Conservation (phyloP, 1,139 yeast genomes). For the Candida gigantensis region DNA sequence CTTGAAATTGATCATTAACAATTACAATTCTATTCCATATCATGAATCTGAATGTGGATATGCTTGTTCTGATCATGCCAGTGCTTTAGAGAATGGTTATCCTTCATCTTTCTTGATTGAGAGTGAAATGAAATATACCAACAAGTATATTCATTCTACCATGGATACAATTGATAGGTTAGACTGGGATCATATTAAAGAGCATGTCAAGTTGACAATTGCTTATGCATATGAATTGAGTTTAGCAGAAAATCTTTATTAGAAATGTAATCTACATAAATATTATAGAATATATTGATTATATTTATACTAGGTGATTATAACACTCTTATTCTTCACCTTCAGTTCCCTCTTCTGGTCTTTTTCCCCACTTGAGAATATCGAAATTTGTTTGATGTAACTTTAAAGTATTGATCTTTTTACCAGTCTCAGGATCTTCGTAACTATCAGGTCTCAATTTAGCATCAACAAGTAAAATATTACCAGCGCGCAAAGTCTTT, state of each 20-base stretch:
- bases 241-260: conserved; percentile 20
- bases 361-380: conserved; percentile 42
- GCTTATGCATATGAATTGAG: conserved; percentile 73
- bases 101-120: conserved; percentile 86
- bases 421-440: conserved; percentile 32
- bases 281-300: background rate
- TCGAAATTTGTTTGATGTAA: conserved; percentile 41
- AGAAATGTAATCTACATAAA: background rate
- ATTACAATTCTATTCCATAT: conserved; percentile 67
- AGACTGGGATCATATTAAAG: conserved; percentile 72
- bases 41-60: conserved; percentile 83
- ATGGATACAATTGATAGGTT: conserved; percentile 81
- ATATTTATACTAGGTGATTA: background rate
- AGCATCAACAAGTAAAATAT: conserved; percentile 44
- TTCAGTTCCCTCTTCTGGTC: conserved; percentile 18
- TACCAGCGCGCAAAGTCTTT: conserved; percentile 43
- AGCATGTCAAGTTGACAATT: conserved; percentile 74
- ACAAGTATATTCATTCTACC: conserved; percentile 72
- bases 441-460: conserved; percentile 38
- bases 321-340: conserved; percentile 3
- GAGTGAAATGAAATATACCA: conserved; percentile 61
- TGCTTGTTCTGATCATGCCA: conserved; percentile 91
- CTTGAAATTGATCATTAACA: conserved; percentile 57
- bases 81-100: conserved; percentile 79
- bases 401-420: conserved; percentile 25